Evolutionary conservation across 1,284 basidiomycete species (phyloP), one percentile per base, ranked within the genome.

Genomic region (Puccinia horiana): DNA sequence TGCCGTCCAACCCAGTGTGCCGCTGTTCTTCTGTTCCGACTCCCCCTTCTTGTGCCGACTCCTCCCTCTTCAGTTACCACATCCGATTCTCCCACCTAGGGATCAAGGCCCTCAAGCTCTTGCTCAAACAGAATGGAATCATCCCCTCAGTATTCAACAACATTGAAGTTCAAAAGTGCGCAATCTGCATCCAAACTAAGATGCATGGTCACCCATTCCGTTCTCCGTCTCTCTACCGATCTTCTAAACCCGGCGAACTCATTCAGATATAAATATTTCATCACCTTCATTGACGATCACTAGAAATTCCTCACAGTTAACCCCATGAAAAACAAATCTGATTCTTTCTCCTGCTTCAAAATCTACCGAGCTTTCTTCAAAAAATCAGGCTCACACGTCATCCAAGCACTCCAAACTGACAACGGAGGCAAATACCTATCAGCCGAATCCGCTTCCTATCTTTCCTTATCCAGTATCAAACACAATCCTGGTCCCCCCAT

Each of bases 391-490:
- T 84, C 84, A 0, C 9, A 20, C 18, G 83, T 76, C 42, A 85
- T 90, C 79, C 87, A 85, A 65, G 87, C 81, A 5, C 32, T 87
- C 6, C 82, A 85, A 1, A 82, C 84, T 83, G 87, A 89, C 84
- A 86, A 87, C 40, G 87, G 87, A 32, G 85, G 85, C 2, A 84
- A 88, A 84, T 86, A 85, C 82, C 65, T 82, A 12, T 83, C 82
- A 1, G 83, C 84, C 2, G 85, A 81, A 5, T 87, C 88, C 77
- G 29, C 76, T 12, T 83, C 81, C 0, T 86, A 85, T 63, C 86
- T 88, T 8, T 82, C 83, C 14, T 42, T 61, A 0, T 40, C 82
- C 11, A 88, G 88, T 18, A 89, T 86, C 1, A 52, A 81, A 26
- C 85, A 83, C 40, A 83, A 87, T 56, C 83, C 86, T n/a, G 87